Evolutionary conservation across 306 rosid genomes (phyloP), one percentile per base, ranked within the genome.

Genomic region (Pyrus communis): DNA sequence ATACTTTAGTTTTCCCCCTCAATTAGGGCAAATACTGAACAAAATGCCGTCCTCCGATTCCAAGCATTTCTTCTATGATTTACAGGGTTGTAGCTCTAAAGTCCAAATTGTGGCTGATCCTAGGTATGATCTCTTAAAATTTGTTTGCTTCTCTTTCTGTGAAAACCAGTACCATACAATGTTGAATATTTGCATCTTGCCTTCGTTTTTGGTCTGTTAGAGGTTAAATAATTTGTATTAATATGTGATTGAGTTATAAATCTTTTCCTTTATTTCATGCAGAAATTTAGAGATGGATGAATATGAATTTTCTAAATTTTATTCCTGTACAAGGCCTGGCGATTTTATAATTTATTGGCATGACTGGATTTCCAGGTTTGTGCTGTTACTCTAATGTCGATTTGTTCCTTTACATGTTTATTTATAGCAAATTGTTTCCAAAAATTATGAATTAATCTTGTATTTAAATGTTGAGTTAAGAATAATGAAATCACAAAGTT

Each of bases 321-420:
- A 92, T 80, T 86, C 91, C 62, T 84, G 80, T 79, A 91, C 84
- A 22, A 90, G 90, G 86, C 90, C 89, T 71, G 93, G 96, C 51
- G 93, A 90, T 78, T 81, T 4, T 31, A 31, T 31, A 31, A 4
- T 31, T 85, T 67, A 89, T 88, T 80, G 97, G 97, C 42, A 74
- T 92, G 65, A 75, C 79, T 12, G 97, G 97, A 51, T 92, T 92
- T 83, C 94, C 97, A 89, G 95, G 97, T 88, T 27, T 68, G 77
- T 49, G 51, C 5, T 59, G 15, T 11, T 59, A 15, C 13, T 23
- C 11, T 60, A 25, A 3, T 49, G 19, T 15, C 19, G 54, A 14
- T 15, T 49, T 49, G 19, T 49, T 49, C 19, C 28, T 12, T 59
- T 4, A 12, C 33, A 11, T 15, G 33, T 2, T 12, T 12, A 25